Evolutionary conservation across 805 yeast species (phyloP), one percentile per base, ranked within the genome.

Genomic region (Allodekkera sacchari): DNA sequence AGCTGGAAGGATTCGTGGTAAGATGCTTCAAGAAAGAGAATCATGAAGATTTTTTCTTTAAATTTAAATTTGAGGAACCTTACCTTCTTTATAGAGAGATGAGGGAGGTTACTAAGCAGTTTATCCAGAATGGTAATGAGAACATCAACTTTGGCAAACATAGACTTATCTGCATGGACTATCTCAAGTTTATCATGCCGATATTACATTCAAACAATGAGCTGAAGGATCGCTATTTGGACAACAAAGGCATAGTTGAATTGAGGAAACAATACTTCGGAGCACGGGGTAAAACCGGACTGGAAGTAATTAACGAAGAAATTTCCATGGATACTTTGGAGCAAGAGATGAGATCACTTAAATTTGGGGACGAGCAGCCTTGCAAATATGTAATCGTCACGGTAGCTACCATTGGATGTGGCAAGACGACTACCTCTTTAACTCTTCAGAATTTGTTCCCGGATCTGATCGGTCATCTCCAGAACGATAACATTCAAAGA

Each of bases 31-130:
- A 44, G 6, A n/a, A 11, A 4, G 31, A 17, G 8, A 10, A 10
- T 5, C 13, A 25, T 8, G 36, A 38, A 15, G 83, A 77, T 40
- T 85, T 70, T 47, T 83, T 89, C 55, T 92, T 87, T 72, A 92
- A 92, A 57, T 92, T 64, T 61, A 92, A 92, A 55, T 92, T 92
- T 53, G 95, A 87, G 43, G 95, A 92, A 57, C 98, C 98, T 0
- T 92, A 92, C 51, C 59, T 87, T 27, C 68, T 92, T 68, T 92
- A 87, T 54, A 68, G 99, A 36, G 83, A 82, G 45, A 75, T 94
- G 72, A 68, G 99, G 42, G 97, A 92, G 47, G 82, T 76, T 2
- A 85, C 96, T 1, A 77, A 72, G 48, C 61, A 60, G 27, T 70
- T 71, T 38, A 64, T 82, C 7, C 33, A 28, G 2, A 35, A 46